Base-by-base conservation (phyloP, 345 rosid species). In the Punica granatum region DNA sequence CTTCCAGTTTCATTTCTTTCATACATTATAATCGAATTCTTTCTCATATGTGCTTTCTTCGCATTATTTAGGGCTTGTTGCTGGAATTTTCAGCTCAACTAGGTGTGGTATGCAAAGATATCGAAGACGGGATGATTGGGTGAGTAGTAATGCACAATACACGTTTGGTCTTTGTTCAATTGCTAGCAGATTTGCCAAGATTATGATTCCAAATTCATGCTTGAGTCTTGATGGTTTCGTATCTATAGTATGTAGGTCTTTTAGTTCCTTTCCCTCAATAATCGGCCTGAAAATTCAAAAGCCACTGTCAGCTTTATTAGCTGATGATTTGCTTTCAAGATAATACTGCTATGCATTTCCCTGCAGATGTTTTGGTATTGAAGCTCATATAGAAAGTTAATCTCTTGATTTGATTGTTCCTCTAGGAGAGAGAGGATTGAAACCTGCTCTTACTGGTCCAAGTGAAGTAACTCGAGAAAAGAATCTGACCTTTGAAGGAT, bases 81-180 rank as follows among this genome's bases (percentile, higher is more conserved):
- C 86, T 69, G 97, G 96, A 76, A 74, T 88, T 72, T 87, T 85
- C 67, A 70, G 85, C 21, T 25, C 68, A 62, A 83, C 96, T 14
- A 84, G 74, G 7, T 90, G 97, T 75, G 89, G 85, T 63, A 75
- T 88, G 75, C 88, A 85, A 69, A 76, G 77, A 76, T 86, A 85
- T 61, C 81, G 92, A 64, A 77, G 82, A 72, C 77, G 70, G 77
- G 81, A 78, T 70, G 98, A 92, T 72, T 85, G 84, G 93, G 97
- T 91, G 71, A 82, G 91, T 81, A 43, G 39, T 30, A 54, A 67
- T 69, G 44, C 54, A 28, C 39, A 49, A 51, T 63, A 44, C 26
- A 7, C 34, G 4, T 6, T 56, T 56, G 10, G 13, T 30, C 11
- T 26, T 31, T 69, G 44, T 63, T 3, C 7, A 2, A 18, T 62